Evolutionary conservation across 495 filamentous ascomycete genomes (phyloP).

Genomic region (Talaromyces ruber): DNA sequence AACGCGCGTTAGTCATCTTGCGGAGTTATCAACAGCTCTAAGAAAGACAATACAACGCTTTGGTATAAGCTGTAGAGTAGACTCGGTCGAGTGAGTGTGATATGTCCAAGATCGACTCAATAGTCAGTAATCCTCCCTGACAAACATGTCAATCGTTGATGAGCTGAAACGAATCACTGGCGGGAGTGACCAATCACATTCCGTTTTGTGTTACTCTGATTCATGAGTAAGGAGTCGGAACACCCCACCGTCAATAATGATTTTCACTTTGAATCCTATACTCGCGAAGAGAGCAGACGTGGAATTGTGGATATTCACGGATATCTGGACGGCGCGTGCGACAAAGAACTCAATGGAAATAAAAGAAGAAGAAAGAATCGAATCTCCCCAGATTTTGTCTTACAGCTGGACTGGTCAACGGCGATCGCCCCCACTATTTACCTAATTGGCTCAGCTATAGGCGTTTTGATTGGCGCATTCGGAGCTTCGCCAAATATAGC

Average conservation of each 20-base stretch:
- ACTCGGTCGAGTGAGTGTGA: background rate
- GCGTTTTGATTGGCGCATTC: background rate
- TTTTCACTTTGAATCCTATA: too few species aligned
- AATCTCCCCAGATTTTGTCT: background rate
- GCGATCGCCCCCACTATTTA: background rate
- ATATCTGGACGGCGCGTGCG: too few species aligned
- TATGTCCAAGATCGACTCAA: background rate
- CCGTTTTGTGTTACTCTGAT: background rate
- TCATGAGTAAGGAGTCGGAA: too few species aligned
- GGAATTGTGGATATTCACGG: too few species aligned
- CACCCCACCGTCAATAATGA: too few species aligned
- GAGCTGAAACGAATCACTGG: background rate
- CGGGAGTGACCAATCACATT: background rate
- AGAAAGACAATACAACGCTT: background rate
- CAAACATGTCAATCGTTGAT: background rate
- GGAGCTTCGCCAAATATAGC: background rate
- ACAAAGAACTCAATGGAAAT: background rate
- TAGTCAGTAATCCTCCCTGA: background rate
- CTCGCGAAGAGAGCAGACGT: too few species aligned
- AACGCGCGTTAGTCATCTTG: background rate
- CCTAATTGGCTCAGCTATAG: background rate
- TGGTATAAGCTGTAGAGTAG: background rate
- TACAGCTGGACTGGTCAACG: background rate
- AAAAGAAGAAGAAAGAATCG: background rate
- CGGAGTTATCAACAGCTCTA: background rate